These are phyloP conservation scores for Gilbertella persicaria DNA, from an alignment of 371 early-diverging fungal species.

Conservation along the genomic window DNA sequence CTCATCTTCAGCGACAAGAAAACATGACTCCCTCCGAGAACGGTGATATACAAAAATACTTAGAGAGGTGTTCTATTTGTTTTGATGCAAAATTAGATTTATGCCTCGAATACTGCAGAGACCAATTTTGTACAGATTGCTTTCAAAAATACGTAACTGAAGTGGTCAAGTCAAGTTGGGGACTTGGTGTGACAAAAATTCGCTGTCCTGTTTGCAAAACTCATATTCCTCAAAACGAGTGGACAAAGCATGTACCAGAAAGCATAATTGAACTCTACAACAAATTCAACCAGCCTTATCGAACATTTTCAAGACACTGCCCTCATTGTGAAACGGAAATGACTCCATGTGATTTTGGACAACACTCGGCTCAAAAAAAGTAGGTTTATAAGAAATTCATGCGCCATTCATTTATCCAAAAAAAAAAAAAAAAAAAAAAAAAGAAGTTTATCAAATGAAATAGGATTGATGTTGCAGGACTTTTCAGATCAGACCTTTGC, in stretches of 20 bases:
- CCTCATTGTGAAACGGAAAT: slow-evolving; percentile 62
- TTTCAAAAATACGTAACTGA: slow-evolving; percentile 68
- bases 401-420: too few species aligned
- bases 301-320: slow-evolving; percentile 64
- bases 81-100: slow-evolving; percentile 67
- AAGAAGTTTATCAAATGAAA: neutral
- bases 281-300: slow-evolving; percentile 65
- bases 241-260: slow-evolving; percentile 54
- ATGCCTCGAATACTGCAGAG: slow-evolving; percentile 64
- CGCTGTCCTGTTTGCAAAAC: slow-evolving; percentile 63
- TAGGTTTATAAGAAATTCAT: too few species aligned
- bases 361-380: neutral
- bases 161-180: slow-evolving; percentile 71
- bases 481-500: neutral
- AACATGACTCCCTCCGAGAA: slow-evolving; percentile 8
- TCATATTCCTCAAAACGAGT: slow-evolving; percentile 57
- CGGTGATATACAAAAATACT: slow-evolving; percentile 56
- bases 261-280: slow-evolving; percentile 51
- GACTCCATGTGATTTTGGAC: slow-evolving; percentile 36
- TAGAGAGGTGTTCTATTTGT: slow-evolving; percentile 69
- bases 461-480: neutral
- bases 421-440: too few species aligned
- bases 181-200: slow-evolving; percentile 64
- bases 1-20: neutral
- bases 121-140: slow-evolving; percentile 68